Percentiles rank a stretch among this genome's conserved stretches.
These are phyloP conservation scores for Oidiodendron maius DNA, from an alignment of 495 filamentous ascomycete genomes.

Conservation along the genomic window DNA sequence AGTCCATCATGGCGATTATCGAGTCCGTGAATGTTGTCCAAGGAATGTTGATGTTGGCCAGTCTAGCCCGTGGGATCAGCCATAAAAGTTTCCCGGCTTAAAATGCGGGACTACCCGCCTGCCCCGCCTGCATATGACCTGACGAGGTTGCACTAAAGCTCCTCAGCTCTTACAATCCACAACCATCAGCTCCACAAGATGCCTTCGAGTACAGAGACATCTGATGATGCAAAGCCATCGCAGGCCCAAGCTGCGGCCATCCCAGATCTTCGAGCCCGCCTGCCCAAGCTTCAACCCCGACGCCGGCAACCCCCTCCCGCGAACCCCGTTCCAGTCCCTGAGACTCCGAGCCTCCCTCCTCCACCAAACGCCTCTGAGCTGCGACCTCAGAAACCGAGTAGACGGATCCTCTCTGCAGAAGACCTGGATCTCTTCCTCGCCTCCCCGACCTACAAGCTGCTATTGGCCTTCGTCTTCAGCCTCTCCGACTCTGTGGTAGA, in stretches of 20 bases:
- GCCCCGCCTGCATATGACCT: too few relatives aligned
- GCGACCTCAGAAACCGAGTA: constrained; percentile 56
- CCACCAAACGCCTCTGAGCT: constrained; percentile 59
- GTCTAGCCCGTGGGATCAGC: not conserved
- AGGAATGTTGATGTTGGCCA: not conserved
- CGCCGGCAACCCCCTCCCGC: constrained; percentile 44
- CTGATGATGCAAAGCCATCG: not conserved
- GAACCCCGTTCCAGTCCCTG: constrained; percentile 60
- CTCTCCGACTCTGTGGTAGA: constrained; percentile 80
- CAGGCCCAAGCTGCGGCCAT: constrained; percentile 29
- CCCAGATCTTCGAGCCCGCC: constrained; percentile 53
- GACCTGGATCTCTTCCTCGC: constrained; percentile 80
- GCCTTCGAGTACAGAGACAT: constrained; percentile 12
- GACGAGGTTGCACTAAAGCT: too few relatives aligned
- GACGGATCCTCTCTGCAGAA: constrained; percentile 70
- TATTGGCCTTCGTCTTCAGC: constrained; percentile 78
- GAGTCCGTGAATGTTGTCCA: not conserved
- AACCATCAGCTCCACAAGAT: constrained; percentile 11
- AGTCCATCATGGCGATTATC: constrained; percentile 32
- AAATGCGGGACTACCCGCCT: constrained; percentile 12
- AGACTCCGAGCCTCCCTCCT: constrained; percentile 64
- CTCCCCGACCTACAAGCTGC: constrained; percentile 70
- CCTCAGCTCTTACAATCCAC: too few relatives aligned
- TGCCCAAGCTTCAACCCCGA: constrained; percentile 65
- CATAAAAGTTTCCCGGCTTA: constrained; percentile 1